Percentiles rank a stretch among this genome's conserved stretches.
Evolutionary conservation across 139 green algal genomes (phyloP).

Genomic region (Coelastrella sp.): DNA sequence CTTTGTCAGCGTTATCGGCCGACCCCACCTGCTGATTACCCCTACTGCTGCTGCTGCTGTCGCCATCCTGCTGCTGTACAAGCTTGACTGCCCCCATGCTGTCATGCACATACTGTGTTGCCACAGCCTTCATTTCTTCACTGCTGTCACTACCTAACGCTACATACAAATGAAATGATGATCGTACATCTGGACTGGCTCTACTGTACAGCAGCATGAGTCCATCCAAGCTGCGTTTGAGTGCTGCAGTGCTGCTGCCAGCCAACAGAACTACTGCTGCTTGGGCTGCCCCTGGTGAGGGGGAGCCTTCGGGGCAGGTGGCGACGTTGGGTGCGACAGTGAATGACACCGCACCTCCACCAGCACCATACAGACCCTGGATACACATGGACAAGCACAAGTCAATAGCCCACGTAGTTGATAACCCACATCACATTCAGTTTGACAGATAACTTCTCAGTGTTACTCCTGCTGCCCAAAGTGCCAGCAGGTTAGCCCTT

Average conservation of each 20-base stretch:
- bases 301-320: conserved; percentile 27
- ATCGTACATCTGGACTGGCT: background rate
- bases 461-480: background rate
- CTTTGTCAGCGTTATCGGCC: too few species aligned
- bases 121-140: background rate
- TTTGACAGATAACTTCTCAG: too few species aligned
- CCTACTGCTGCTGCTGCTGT: background rate
- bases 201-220: conserved; percentile 34
- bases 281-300: background rate
- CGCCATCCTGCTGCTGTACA: conserved; percentile 2
- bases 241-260: background rate
- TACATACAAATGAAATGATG: conserved; percentile 30
- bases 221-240: conserved; percentile 10
- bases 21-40: too few species aligned
- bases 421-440: background rate
- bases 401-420: too few species aligned
- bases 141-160: background rate
- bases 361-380: conserved; percentile 28
- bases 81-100: conserved; percentile 30
- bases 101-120: background rate
- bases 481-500: too few species aligned
- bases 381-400: background rate
- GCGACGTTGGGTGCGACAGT: background rate
- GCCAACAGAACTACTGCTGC: conserved; percentile 36
- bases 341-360: conserved; percentile 31